A percentile compares a stretch with the other conserved stretches of the same genome.
Conservation (phyloP, 306 rosid species). For the Arachis hypogaea region DNA sequence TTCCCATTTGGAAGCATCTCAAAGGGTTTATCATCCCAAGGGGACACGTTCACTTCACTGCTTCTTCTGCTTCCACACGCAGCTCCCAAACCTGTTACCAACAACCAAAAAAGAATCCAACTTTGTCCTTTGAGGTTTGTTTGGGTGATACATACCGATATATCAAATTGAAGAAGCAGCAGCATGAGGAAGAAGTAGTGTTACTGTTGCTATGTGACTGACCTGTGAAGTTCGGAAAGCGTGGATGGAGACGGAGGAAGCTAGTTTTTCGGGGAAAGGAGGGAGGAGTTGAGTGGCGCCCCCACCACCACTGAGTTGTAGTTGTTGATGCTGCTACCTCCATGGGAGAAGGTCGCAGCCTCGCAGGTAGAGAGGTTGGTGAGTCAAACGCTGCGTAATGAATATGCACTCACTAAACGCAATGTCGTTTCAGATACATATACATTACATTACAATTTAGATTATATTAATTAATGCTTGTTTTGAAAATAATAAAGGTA, state of each 20-base stretch:
- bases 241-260: conserved; percentile 12
- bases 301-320: background rate
- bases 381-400: background rate
- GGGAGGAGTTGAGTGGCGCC: conserved; percentile 12
- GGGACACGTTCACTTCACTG: conserved; percentile 41
- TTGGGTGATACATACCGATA: background rate
- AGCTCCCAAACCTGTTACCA: conserved; percentile 43
- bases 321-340: conserved; percentile 19
- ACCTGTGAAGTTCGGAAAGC: conserved; percentile 40
- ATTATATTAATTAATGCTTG: no score
- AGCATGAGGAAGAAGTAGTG: background rate
- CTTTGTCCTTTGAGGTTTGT: background rate
- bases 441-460: no score
- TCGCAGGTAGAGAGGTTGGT: background rate
- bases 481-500: no score
- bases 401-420: background rate
- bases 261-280: conserved; percentile 39
- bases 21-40: conserved; percentile 79
- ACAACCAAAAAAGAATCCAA: conserved; percentile 1
- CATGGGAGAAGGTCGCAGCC: conserved; percentile 3
- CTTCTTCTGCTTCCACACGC: conserved; percentile 37
- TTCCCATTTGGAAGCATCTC: conserved; percentile 61
- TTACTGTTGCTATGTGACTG: background rate
- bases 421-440: background rate
- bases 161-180: background rate